These are phyloP conservation scores for Murraya paniculata DNA, from an alignment of 345 rosid species.

Conservation along the genomic window DNA sequence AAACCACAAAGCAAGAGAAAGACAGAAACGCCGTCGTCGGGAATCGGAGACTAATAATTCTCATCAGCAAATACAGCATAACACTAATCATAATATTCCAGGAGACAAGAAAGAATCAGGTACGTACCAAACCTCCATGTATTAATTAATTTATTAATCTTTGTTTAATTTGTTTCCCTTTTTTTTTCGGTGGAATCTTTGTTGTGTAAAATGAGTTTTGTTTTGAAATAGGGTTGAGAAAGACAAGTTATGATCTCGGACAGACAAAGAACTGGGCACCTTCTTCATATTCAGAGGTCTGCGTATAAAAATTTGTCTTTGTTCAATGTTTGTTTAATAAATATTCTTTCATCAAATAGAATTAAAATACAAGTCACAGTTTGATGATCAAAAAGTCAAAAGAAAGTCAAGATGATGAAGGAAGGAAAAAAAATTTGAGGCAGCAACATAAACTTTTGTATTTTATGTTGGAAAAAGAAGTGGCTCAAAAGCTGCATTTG, in stretches of 20 bases:
- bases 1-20: constrained; percentile 70
- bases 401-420: constrained; percentile 16
- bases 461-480: constrained; percentile 27
- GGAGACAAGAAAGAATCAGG: constrained; percentile 31
- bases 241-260: constrained; percentile 32
- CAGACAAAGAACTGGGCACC: constrained; percentile 36
- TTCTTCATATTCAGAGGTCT: constrained; percentile 41
- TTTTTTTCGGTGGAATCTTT: not conserved
- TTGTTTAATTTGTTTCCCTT: not conserved
- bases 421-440: constrained; percentile 1
- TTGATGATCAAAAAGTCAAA: constrained; percentile 11
- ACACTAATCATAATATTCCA: not conserved
- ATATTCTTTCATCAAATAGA: not conserved
- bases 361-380: constrained; percentile 11
- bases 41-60: constrained; percentile 17
- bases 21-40: constrained; percentile 63
- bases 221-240: constrained; percentile 24
- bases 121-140: not conserved
- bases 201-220: not conserved
- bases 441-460: constrained; percentile 13
- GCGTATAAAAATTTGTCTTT: constrained; percentile 10
- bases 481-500: constrained; percentile 30
- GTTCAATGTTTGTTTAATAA: not conserved
- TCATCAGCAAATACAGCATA: constrained; percentile 25
- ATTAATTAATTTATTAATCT: not conserved